A percentile compares a stretch with the other conserved stretches of the same genome.
Conservation (phyloP, 2,329 filamentous ascomycete species). For the Dactylonectria macrodidyma region DNA sequence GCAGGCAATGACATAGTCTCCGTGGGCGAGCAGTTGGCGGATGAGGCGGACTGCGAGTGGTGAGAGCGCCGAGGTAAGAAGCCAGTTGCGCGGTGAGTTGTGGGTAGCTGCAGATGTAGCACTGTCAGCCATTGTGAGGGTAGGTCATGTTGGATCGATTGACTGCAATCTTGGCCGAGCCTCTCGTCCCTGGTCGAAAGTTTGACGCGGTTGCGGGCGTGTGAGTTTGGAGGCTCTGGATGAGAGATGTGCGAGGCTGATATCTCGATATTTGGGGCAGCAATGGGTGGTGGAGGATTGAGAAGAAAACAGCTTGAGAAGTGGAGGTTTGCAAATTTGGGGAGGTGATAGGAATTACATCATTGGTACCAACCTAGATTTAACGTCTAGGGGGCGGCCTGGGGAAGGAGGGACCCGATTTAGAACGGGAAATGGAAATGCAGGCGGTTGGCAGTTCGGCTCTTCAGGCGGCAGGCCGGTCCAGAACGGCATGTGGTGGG, state of each 20-base stretch:
- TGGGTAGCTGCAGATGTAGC: slow-evolving; percentile 68
- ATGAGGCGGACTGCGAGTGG: slow-evolving; percentile 88
- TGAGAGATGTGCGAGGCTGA: not conserved
- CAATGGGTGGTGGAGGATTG: slow-evolving; percentile 1
- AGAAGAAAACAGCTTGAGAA: not conserved
- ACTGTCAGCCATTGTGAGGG: slow-evolving; percentile 51
- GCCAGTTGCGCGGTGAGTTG: slow-evolving; percentile 89
- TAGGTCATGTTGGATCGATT: slow-evolving; percentile 41
- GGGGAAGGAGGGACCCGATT: slow-evolving; percentile 22
- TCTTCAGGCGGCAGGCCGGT: not conserved
- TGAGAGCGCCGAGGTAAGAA: slow-evolving; percentile 89
- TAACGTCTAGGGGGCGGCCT: slow-evolving; percentile 19
- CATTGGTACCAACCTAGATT: slow-evolving; percentile 35
- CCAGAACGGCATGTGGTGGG: slow-evolving; percentile 1
- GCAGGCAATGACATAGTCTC: slow-evolving; percentile 90
- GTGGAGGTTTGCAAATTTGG: slow-evolving; percentile 26
- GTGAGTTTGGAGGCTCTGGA: not conserved
- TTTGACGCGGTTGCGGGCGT: not conserved
- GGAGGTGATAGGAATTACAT: slow-evolving; percentile 44
- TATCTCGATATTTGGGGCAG: slow-evolving; percentile 5
- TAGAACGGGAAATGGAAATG: slow-evolving; percentile 15
- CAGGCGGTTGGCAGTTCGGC: not conserved
- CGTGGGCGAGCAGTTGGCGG: slow-evolving; percentile 86
- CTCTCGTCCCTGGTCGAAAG: not conserved
- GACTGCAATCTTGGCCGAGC: slow-evolving; percentile 4